A percentile compares a stretch with the other conserved stretches of the same genome.
These are phyloP conservation scores for Wakefieldia striispora DNA, from an alignment of 768 basidiomycete species.

Conservation along the genomic window DNA sequence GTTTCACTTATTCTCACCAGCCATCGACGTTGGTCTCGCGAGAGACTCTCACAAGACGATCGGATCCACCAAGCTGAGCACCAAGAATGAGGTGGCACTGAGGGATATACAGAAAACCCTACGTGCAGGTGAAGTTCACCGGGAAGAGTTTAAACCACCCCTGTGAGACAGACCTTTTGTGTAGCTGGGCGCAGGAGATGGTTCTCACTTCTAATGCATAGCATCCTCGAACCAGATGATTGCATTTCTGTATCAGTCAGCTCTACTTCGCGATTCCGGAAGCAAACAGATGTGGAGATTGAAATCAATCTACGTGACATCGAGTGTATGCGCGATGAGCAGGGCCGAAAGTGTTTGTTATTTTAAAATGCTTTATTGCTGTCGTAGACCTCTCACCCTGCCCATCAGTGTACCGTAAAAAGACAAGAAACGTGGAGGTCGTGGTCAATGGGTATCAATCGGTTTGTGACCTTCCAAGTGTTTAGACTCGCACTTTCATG, in stretches of 20 bases:
- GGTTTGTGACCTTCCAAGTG: background rate
- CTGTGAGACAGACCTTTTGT: slow-evolving; percentile 4
- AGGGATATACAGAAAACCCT: background rate
- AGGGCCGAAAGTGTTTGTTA: slow-evolving; percentile 4
- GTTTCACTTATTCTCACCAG: background rate
- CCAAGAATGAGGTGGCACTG: background rate
- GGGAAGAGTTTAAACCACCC: background rate
- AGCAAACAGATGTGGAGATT: background rate
- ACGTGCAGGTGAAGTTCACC: background rate
- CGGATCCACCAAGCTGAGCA: background rate
- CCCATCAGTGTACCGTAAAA: slow-evolving; percentile 9
- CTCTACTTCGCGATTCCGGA: background rate
- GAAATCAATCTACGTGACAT: slow-evolving; percentile 3
- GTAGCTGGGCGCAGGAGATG: background rate
- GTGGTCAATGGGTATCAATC: slow-evolving; percentile 1
- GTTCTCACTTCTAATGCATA: background rate
- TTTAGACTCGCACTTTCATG: background rate
- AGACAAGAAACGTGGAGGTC: slow-evolving; percentile 6
- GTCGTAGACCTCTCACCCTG: background rate
- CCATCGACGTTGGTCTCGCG: slow-evolving; percentile 3
- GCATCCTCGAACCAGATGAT: slow-evolving; percentile 2
- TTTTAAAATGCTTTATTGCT: background rate
- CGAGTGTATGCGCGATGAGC: background rate
- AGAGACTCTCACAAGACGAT: slow-evolving; percentile 7
- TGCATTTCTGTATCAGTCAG: background rate